Evolutionary conservation across 192 early-diverging fungal species (phyloP).

Genomic region (Dimargaris cristalligena): DNA sequence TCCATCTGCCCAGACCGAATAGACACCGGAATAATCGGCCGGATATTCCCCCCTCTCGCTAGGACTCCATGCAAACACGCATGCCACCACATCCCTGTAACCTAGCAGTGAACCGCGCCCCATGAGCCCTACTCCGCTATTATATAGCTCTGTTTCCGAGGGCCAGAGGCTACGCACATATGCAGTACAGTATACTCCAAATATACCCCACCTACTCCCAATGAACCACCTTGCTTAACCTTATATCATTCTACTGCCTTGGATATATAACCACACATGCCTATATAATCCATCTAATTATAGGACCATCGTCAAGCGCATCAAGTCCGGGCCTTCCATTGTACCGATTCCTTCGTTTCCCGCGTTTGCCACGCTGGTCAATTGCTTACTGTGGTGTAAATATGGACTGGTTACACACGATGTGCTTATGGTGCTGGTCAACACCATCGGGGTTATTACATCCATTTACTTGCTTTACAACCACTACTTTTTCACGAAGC

Average conservation of each 20-base stretch:
- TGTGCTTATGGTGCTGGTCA: background rate
- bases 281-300: background rate
- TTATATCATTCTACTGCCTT: background rate
- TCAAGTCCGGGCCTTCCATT: background rate
- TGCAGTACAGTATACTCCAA: background rate
- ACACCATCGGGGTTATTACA: background rate
- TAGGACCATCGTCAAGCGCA: background rate
- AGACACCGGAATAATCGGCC: background rate
- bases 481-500: background rate
- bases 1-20: background rate
- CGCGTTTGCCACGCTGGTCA: background rate
- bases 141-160: background rate
- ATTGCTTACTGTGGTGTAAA: background rate
- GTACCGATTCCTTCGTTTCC: background rate
- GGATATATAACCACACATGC: background rate
- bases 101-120: too few relatives aligned
- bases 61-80: too few relatives aligned
- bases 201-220: background rate
- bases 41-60: too few relatives aligned
- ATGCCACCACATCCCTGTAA: too few relatives aligned
- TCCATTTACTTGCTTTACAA: background rate
- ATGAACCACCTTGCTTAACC: background rate
- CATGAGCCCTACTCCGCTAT: too few relatives aligned
- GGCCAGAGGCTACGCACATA: background rate
- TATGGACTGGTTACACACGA: background rate